Percentiles rank a stretch among this genome's conserved stretches.
Evolutionary conservation across 345 rosid species (phyloP).

Genomic region (Jatropha curcas): DNA sequence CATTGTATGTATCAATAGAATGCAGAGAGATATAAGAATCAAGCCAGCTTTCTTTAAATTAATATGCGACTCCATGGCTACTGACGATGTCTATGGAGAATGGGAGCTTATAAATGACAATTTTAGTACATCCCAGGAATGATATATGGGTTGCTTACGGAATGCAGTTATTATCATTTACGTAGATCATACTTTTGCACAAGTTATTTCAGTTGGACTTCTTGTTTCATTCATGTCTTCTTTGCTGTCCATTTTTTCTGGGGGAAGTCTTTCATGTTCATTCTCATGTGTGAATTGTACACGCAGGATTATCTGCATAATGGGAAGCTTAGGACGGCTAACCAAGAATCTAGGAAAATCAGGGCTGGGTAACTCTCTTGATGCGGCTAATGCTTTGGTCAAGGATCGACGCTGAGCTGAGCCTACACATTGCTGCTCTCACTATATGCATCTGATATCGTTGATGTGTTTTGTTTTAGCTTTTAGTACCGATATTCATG

Average conservation of each 20-base stretch:
- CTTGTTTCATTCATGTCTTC: conserved; percentile 8
- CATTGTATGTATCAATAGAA: conserved; percentile 34
- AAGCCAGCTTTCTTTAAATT: conserved; percentile 20
- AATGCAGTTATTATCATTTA: neutral
- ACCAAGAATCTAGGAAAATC: neutral
- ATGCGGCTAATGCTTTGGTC: neutral
- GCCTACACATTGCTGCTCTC: neutral
- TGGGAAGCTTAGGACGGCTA: neutral
- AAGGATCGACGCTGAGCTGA: neutral
- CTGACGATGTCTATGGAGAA: neutral
- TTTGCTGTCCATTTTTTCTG: neutral
- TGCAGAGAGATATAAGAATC: conserved; percentile 22
- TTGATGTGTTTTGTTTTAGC: neutral
- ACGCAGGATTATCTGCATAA: neutral
- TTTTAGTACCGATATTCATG: conserved; percentile 6
- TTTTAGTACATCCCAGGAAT: neutral
- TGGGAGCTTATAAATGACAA: conserved; percentile 14
- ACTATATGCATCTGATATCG: neutral
- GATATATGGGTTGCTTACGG: neutral
- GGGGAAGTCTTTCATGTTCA: neutral
- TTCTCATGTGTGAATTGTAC: neutral
- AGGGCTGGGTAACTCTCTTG: neutral
- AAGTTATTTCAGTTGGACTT: conserved; percentile 10
- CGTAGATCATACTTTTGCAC: conserved; percentile 2
- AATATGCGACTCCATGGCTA: conserved; percentile 1